Conservation (phyloP, 2,329 filamentous ascomycete genomes). For the Aureobasidium sp. region DNA sequence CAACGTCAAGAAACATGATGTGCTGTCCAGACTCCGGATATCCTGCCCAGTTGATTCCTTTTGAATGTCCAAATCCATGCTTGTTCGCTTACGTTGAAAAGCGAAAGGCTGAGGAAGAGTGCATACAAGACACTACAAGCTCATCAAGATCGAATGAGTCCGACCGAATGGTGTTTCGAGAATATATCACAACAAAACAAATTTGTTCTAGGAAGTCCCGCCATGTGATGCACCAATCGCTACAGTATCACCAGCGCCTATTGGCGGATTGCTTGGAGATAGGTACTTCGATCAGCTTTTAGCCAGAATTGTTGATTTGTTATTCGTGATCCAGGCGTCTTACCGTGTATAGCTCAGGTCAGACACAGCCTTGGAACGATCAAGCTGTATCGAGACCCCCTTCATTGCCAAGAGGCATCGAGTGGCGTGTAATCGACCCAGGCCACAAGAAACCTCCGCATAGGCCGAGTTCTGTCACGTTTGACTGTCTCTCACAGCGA, state of each 20-base stretch:
- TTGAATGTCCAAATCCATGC: not conserved
- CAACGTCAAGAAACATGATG: not conserved
- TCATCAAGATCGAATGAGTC: not conserved
- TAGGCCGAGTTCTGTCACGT: not conserved
- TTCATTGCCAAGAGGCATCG: not conserved
- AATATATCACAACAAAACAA: not conserved
- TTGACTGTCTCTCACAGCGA: not conserved
- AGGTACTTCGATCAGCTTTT: not conserved
- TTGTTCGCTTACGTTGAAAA: not conserved
- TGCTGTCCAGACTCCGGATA: not conserved
- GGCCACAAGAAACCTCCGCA: not conserved
- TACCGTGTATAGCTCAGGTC: not conserved
- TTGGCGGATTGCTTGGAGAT: not conserved
- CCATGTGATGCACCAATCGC: not conserved
- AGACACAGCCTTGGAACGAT: not conserved
- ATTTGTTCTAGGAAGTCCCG: not conserved
- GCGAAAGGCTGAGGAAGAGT: not conserved
- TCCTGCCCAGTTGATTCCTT: constrained; percentile 27
- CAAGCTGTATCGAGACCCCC: not conserved
- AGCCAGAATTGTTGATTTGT: not conserved
- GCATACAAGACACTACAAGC: not conserved
- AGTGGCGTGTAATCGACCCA: not conserved
- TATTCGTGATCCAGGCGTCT: not conserved
- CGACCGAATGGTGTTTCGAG: not conserved
- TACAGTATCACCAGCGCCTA: not conserved